Base-by-base conservation (phyloP, 2,329 filamentous ascomycete genomes). In the Verticillium zaregamsianum region DNA sequence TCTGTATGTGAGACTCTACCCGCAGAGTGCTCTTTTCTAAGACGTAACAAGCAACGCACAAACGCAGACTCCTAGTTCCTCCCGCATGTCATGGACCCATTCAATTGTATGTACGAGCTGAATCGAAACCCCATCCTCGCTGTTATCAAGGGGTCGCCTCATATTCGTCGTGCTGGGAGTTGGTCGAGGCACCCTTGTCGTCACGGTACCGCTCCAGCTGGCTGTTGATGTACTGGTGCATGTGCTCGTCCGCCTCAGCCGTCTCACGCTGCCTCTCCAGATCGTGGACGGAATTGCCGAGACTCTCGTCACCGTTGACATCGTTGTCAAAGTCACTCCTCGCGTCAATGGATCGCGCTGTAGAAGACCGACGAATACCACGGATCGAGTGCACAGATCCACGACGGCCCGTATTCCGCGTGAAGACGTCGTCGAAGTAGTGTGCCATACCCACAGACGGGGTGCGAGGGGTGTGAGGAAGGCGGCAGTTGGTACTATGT, bases 341-440 rank as follows among this genome's bases (percentile, higher is more conserved):
- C 60, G 87, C 87, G 39, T 92, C 91, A 62, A 98, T 93, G 57
- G 92, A 96, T 49, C 94, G 87, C 54, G 86, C 87, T 0, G 91
- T 93, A 5, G 92, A 94, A 5, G 91, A 93, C 61, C 92, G 88
- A 40, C 92, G 89, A 68, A 94, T 80, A 20, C 80, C 79, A 66
- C 79, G 82, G 14, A 75, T 72, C 12, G 76, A 74, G 28, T 71
- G 73, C 3, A 74, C 67, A 5, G 75, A 69, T 66, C 76, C 69
- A n/a, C 79, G 77, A 58, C 76, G 74, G 31, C 68, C 63, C 17
- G 66, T 67, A 65, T 84, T 78, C 40, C 88, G 85, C 59, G 83
- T 83, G 74, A 96, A 90, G 63, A 93, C 86, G 71, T 98, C 94
- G 70, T 98, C 94, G 72, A 98, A 98, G 81, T 98, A 98, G 74